Conservation (phyloP, 2,329 filamentous ascomycete genomes). For the Sporothrix luriei region DNA sequence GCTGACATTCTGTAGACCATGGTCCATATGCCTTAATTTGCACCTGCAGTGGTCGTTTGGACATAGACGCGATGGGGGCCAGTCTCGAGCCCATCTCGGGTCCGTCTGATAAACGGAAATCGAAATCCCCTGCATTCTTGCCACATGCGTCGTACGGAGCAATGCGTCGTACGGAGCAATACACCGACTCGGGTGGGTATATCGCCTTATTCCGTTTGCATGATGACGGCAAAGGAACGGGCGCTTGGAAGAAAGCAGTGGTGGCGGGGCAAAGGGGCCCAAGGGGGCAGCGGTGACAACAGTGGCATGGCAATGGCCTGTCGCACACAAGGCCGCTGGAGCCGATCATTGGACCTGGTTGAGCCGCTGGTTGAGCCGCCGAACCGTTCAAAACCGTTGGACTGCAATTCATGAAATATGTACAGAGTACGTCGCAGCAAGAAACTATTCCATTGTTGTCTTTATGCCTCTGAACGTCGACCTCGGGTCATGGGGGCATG, state of each 20-base stretch:
- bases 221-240: not conserved
- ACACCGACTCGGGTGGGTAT: too few relatives aligned
- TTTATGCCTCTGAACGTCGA: not conserved
- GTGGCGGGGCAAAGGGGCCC: not conserved
- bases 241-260: not conserved
- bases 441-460: constrained; percentile 10
- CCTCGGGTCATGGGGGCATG: not conserved
- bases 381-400: not conserved
- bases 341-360: too few relatives aligned
- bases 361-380: too few relatives aligned
- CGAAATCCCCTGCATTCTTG: too few relatives aligned
- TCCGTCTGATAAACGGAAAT: too few relatives aligned
- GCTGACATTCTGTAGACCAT: not conserved
- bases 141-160: too few relatives aligned
- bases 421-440: not conserved
- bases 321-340: not conserved
- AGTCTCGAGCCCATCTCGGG: too few relatives aligned
- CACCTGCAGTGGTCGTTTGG: too few relatives aligned
- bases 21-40: too few relatives aligned
- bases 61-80: too few relatives aligned
- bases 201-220: too few relatives aligned
- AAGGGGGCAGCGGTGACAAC: not conserved
- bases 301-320: not conserved
- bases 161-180: too few relatives aligned
- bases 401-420: not conserved